phyloP scores from a whole-genome alignment of 495 filamentous ascomycete species.

The Jackrogersella multiformis region DNA sequence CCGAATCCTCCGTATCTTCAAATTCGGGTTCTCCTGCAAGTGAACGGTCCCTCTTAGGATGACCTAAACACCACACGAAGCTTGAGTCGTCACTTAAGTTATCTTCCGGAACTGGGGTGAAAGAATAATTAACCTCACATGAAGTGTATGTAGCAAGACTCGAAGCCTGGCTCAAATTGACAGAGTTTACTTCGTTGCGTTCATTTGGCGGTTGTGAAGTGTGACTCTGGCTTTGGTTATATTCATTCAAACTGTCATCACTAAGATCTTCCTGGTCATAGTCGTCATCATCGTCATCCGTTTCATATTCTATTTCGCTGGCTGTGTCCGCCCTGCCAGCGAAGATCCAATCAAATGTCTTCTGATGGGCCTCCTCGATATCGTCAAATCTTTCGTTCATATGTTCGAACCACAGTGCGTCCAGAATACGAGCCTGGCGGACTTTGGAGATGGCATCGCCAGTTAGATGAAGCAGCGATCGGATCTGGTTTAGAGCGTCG shows the following conservation, averaged over 20 bases:
- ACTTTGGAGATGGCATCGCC: slow-evolving; percentile 22
- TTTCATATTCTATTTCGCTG: background rate
- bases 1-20: background rate
- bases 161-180: too few species aligned
- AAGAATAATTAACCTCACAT: too few species aligned
- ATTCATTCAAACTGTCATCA: background rate
- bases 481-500: slow-evolving; percentile 27
- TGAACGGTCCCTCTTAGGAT: too few species aligned
- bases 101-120: background rate
- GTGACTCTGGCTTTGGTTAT: background rate
- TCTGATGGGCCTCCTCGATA: slow-evolving; percentile 32
- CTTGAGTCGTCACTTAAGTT: background rate
- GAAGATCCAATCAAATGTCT: slow-evolving; percentile 47
- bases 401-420: slow-evolving; percentile 33
- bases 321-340: background rate
- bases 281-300: background rate
- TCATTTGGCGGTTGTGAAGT: background rate
- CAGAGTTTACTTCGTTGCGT: background rate
- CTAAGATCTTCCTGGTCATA: background rate
- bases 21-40: too few species aligned
- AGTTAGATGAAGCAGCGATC: slow-evolving; percentile 25
- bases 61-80: background rate
- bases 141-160: background rate
- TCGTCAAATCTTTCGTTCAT: slow-evolving; percentile 33
- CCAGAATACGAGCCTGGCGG: slow-evolving; percentile 25